Evolutionary conservation across 2,329 filamentous ascomycete species (phyloP), one percentile per base, ranked within the genome.

Genomic region (Calonectria pseudoreteaudii): DNA sequence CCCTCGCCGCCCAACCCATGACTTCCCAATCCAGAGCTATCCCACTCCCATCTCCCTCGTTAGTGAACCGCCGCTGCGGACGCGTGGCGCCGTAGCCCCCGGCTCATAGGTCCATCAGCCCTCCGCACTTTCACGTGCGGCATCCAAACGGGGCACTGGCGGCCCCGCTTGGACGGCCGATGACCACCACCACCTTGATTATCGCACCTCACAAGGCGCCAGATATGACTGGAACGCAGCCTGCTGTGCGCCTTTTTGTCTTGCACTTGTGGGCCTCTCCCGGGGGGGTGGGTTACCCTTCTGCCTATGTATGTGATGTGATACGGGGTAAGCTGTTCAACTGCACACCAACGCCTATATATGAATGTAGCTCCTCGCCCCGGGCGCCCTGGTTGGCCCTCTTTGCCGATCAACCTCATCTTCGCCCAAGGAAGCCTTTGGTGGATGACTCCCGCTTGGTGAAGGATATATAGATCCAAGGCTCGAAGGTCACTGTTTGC

Each of bases 391-490:
- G 58, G 66, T 64, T 56, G 66, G 70, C 73, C 75, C 66, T 38
- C 67, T 70, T 28, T 79, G 31, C 11, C 78, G 67, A 64, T 74
- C 58, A 66, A 71, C 67, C 72, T 73, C 73, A 71, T 76, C 62
- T 68, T 28, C 58, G 31, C 31, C 50, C 72, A 58, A 75, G 66
- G 66, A 56, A 68, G 68, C 77, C 66, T 79, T 68, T 70, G 68
- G 78, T 78, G 78, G 79, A 72, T 78, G 76, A 80, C 69, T 79
- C 74, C 47, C 38, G n/a, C n/a, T 50, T 78, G 70, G 72, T 78
- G 41, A 77, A 80, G 65, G 64, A 71, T 66, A 70, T 74, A 31
- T 71, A 76, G 74, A 73, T 77, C 71, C 47, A 41, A 75, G 73
- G 76, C 72, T 80, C 75, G 76, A 73, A 56, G 76, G 65, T 44